Evolutionary conservation across 208 protist genomes (phyloP), one percentile per base, ranked within the genome.

Genomic region (Leishmania turanica): DNA sequence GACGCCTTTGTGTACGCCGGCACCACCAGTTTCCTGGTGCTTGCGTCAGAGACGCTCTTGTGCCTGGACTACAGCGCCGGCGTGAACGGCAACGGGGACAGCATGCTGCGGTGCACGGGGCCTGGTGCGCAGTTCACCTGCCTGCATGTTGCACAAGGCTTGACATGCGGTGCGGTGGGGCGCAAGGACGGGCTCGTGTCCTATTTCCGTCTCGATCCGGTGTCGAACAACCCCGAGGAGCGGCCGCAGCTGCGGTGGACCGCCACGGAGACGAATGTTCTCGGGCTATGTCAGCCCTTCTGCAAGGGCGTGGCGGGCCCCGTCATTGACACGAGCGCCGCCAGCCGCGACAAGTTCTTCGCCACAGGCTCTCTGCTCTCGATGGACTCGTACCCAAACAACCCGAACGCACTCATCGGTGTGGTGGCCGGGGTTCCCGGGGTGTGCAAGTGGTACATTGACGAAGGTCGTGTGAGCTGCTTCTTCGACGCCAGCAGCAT

Each of bases 391-490:
- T 90, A 92, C 79, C 88, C 90, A 21, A 91, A 85, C 45, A 96
- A 92, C 86, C 92, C 93, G 24, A 96, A 97, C 85, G 84, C 84
- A 27, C 90, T 94, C 74, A 81, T 97, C 64, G 91, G 87, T 49
- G 91, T 96, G 19, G 85, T 97, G 64, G 89, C 84, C 0, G 91
- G 92, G 2, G 88, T 93, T 34, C 80, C 88, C 31, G 93, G 93
- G 5, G 92, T 97, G 68, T 91, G 86, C 81, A 95, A 96, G 83
- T 97, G 91, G 93, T 92, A 92, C 84, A 58, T 97, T 37, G 93
- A 91, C n/a, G 92, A 95, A 64, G 89, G 80, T 56, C 84, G 88
- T 31, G 65, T 96, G 65, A 93, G 86, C 83, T 88, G 84, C 83
- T 96, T 94, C 87, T 97, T 95, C 73, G 85, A 91, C 76, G 77